Conservation (phyloP, 192 early-diverging fungal species). For the Coemansia pectinata region DNA sequence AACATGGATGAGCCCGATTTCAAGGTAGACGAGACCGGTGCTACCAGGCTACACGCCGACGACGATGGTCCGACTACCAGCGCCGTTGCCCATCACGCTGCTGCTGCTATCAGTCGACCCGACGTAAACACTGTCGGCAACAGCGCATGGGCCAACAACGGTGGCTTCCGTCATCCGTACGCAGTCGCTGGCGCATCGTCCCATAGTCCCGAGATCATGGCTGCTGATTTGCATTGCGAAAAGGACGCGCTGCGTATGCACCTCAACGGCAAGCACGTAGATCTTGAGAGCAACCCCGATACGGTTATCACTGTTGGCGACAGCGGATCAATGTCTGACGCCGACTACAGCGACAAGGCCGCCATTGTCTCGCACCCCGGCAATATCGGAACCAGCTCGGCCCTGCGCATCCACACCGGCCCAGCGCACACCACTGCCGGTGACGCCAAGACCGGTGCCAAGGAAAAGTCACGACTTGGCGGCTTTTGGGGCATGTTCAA, state of each 20-base stretch:
- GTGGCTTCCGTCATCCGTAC: neutral
- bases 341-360: constrained; percentile 34
- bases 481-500: constrained; percentile 22
- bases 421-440: neutral
- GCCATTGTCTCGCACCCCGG: constrained; percentile 13
- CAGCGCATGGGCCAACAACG: constrained; percentile 13
- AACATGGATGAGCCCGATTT: constrained; percentile 55
- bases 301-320: constrained; percentile 38
- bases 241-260: constrained; percentile 47
- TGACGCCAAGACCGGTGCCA: neutral
- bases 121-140: constrained; percentile 21
- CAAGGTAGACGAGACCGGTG: constrained; percentile 28
- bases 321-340: constrained; percentile 17
- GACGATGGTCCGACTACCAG: constrained; percentile 6
- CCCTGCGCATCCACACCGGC: constrained; percentile 1
- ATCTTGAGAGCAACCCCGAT: constrained; percentile 52
- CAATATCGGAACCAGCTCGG: neutral
- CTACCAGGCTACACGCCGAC: neutral
- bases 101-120: constrained; percentile 12
- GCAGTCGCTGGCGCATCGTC: neutral
- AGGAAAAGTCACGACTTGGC: constrained; percentile 6
- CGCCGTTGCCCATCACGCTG: neutral
- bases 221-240: constrained; percentile 4
- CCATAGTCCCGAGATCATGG: neutral
- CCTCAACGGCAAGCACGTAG: constrained; percentile 30